Percentiles rank a stretch among this genome's conserved stretches.
phyloP scores from a whole-genome alignment of 2,329 filamentous ascomycete genomes.

The Sporothrix brasiliensis region DNA sequence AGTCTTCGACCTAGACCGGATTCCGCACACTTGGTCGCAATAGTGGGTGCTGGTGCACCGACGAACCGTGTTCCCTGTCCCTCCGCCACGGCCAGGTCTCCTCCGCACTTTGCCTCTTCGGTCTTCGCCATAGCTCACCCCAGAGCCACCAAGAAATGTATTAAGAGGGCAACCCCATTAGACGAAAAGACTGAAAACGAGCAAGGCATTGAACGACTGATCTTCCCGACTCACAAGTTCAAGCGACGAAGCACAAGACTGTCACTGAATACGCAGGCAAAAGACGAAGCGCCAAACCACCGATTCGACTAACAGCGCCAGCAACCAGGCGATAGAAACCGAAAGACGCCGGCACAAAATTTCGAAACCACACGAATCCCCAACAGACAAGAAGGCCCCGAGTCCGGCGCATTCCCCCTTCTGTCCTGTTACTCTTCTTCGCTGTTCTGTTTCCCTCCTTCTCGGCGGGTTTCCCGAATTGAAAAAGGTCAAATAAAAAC shows the following conservation, averaged over 20 bases:
- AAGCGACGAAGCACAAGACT: constrained; percentile 8
- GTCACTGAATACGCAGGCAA: background rate
- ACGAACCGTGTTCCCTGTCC: constrained; percentile 19
- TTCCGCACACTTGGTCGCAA: constrained; percentile 24
- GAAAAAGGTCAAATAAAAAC: background rate
- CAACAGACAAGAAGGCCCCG: constrained; percentile 9
- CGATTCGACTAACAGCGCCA: background rate
- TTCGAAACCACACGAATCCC: background rate
- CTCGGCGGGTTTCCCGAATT: background rate
- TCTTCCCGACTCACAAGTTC: background rate
- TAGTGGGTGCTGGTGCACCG: constrained; percentile 27
- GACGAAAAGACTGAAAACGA: background rate
- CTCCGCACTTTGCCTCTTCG: constrained; percentile 34
- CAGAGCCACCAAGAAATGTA: constrained; percentile 23
- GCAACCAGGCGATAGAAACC: background rate
- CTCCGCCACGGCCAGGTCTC: constrained; percentile 27
- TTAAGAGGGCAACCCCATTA: background rate
- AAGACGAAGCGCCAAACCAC: constrained; percentile 1
- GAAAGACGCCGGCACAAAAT: constrained; percentile 14
- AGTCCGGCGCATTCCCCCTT: background rate
- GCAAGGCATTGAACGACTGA: constrained; percentile 12
- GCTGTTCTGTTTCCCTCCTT: background rate
- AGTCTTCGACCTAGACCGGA: constrained; percentile 17
- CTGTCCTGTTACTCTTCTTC: background rate
- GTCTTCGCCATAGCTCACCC: constrained; percentile 30